These are phyloP conservation scores for Hymenoscyphus fructigenus DNA, from an alignment of 2,329 filamentous ascomycete genomes.

Conservation along the genomic window DNA sequence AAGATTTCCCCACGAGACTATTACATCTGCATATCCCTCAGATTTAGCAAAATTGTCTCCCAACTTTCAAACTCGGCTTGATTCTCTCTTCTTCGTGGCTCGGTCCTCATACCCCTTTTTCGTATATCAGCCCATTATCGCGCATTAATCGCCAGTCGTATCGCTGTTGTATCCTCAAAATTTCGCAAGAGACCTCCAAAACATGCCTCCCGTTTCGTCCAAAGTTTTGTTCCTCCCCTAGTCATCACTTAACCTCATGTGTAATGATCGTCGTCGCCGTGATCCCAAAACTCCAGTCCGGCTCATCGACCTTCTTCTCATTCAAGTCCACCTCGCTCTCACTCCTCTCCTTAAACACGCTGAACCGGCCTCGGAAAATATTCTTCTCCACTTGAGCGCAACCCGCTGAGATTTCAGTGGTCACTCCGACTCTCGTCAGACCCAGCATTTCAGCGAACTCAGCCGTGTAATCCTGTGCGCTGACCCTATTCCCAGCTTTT, in stretches of 20 bases:
- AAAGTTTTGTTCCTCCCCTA: no score
- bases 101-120: background rate
- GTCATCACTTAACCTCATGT: background rate
- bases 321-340: conserved; percentile 27
- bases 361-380: conserved; percentile 8
- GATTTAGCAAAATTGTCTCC: conserved; percentile 7
- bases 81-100: background rate
- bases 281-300: conserved; percentile 11
- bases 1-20: background rate
- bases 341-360: conserved; percentile 9
- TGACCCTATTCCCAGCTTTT: conserved; percentile 7
- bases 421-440: conserved; percentile 25
- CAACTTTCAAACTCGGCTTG: background rate
- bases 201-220: background rate
- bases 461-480: conserved; percentile 24
- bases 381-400: conserved; percentile 13
- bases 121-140: background rate
- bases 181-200: background rate
- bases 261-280: conserved; percentile 10
- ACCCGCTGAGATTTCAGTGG: conserved; percentile 28
- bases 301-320: background rate
- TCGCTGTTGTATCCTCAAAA: background rate
- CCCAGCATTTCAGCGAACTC: conserved; percentile 32
- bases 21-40: conserved; percentile 9
- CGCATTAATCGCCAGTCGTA: background rate